Evolutionary conservation across 1,139 yeast genomes (phyloP).

Genomic region (Saccharomyces hybrid): DNA sequence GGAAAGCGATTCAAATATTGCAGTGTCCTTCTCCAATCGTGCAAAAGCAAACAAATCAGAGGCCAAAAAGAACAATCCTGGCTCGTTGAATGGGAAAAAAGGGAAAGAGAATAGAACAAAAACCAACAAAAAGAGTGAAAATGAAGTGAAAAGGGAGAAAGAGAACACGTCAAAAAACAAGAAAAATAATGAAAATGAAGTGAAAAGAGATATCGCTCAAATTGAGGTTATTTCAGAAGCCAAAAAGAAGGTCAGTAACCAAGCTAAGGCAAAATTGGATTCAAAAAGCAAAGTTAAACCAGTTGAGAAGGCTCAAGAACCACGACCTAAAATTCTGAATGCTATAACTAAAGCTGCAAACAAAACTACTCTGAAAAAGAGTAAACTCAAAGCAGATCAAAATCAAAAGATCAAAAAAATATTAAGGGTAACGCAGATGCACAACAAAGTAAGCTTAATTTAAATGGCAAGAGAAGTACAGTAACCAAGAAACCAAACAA

Average conservation of each 20-base stretch:
- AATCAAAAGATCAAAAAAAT: background rate
- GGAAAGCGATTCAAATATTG: background rate
- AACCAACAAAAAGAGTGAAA: background rate
- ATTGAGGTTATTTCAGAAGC: background rate
- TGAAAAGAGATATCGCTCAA: too few species aligned
- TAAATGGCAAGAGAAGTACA: background rate
- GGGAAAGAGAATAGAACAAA: background rate
- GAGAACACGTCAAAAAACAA: background rate
- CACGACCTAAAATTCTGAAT: background rate
- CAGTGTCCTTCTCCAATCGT: background rate
- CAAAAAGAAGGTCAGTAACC: background rate
- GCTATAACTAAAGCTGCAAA: background rate
- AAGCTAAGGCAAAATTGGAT: background rate
- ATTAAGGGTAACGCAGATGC: background rate
- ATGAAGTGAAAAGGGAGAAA: background rate
- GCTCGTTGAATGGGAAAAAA: background rate
- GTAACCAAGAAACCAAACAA: background rate
- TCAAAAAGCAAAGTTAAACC: background rate
- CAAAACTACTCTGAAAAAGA: background rate
- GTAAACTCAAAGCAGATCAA: background rate
- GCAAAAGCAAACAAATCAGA: background rate
- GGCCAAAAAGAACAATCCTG: background rate
- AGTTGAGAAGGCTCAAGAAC: background rate
- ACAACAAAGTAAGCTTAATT: background rate
- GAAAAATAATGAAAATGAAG: background rate